Evolutionary conservation across 208 protist genomes (phyloP), one percentile per base, ranked within the genome.

Genomic region (Acanthamoeba healyi): DNA sequence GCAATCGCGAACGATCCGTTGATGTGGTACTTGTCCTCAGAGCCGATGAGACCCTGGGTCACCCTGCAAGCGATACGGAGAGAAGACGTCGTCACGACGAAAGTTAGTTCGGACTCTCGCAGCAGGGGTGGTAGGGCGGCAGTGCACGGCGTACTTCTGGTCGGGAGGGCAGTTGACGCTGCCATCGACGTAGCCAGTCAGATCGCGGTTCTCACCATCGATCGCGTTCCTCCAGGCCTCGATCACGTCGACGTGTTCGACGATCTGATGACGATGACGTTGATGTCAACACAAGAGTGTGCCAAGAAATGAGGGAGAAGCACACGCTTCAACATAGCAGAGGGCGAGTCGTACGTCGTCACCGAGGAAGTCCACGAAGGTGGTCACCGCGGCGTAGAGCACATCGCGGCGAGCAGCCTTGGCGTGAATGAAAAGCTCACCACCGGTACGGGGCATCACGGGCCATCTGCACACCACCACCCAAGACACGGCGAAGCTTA

Each of bases 361-460:
- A n/a, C 38, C 40, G 40, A 81, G 72, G 72, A 26, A 81, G 38
- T 81, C 72, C 24, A 81, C 40, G 38, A 81, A 81, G 40, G 38
- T 42, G 40, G 72, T 81, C 19, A 81, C 72, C 9, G 49, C 19
- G 26, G 72, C 2, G 72, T 81, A 81, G 22, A 81, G 34, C 38
- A 81, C 40, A 26, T 81, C 72, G 22, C 72, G 72, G 72, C 72
- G 72, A 17, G 72, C 19, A 49, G 72, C 72, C 72, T 81, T 81
- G 38, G 72, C 72, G 40, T 81, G 72, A 51, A 81, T 81, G 72
- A 81, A 81, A 12, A 81, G 72, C 72, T 81, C 72, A 51, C 72
- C 72, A n/a, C 72, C 72, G 40, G 72, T 81, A 26, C 72, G 72
- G 40, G 72, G 72, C 72, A 81, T 81, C 38, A 49, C 40, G 72